Evolutionary conservation across 139 green algal species (phyloP), one percentile per base, ranked within the genome.

Genomic region (Yamagishiella unicocca): DNA sequence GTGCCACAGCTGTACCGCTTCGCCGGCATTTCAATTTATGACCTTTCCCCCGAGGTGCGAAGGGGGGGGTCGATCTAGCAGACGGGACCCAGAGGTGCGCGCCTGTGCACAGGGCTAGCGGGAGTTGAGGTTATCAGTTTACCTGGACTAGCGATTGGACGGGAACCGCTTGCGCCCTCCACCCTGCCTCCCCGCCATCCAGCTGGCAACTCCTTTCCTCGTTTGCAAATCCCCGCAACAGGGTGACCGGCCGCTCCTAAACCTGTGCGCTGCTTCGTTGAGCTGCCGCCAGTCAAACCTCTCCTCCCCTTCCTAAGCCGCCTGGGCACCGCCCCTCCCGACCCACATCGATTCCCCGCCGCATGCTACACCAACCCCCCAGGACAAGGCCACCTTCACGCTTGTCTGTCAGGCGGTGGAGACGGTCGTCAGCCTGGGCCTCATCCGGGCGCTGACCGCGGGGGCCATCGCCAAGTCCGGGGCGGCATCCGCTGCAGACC

Each of bases 351-450:
- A 61, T 62, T 27, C 42, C 4, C 71, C 27, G 71, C 72, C 58
- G 17, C 58, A 35, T n/a, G 14, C 19, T 9, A 14, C 19, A 6
- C 27, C 64, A 22, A 17, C 71, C 12, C 40, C 45, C 2, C 42
- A 88, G 70, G 80, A 85, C 71, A 79, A 61, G 24, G 72, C 80
- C 42, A 79, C 68, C 37, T 91, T 85, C 62, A 88, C 87, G 25
- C 82, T 92, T 29, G 87, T 85, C 29, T 88, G 68, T 31, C 90
- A 96, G 92, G 61, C 92, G 2, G 54, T 87, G 9, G 95, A 97
- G 82, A 94, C 91, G 8, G 46, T 91, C 0, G 91, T 94, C 1
- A 94, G 91, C 12, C 83, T 96, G 33, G 87, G 50, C 0, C 82
- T 96, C 25, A 88, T 97, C 25, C 84, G 83, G 4, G 33, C 83